Evolutionary conservation across 306 rosid species (phyloP), one percentile per base, ranked within the genome.

Genomic region (Abrus precatorius): DNA sequence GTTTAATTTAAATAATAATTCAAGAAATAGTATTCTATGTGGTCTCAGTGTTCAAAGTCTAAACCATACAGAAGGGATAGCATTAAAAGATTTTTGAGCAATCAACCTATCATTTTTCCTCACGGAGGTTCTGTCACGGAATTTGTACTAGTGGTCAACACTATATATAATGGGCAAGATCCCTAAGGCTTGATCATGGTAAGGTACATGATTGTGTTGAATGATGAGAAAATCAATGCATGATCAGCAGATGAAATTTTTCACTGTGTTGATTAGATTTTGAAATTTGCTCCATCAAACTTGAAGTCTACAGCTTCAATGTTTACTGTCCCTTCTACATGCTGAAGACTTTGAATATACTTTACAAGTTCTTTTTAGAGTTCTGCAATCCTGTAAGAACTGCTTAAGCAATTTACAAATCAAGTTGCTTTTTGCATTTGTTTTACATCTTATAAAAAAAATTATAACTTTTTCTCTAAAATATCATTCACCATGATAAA

Each of bases 31-130:
- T n/a, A 3, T 32, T 3, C 50, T 40, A 41, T 2, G 1, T 28
- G 7, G 40, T 64, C 12, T 38, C 70, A 64, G 13, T 67, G 54
- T 67, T 27, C 20, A 67, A 27, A 43, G 14, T 67, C 44, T 33
- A 44, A 67, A 20, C 55, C n/a, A 36, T 36, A 72, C 13, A 52
- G 11, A 72, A 36, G 62, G 34, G 52, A 28, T 33, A 55, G 34
- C 62, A 55, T 55, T 5, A 55, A 20, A 57, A 57, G 63, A 57
- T 11, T 57, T 57, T 57, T 57, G 36, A 12, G 63, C 63, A 57
- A 2, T 9, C 32, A 57, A 9, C 36, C 34, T 28, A 11, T 5
- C 34, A 14, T 65, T 40, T 38, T 40, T 40, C 10, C 11, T 40
- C 40, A 1, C 27, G 13, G 29, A n/a, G 33, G 13, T 14, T 40